Base-by-base conservation (phyloP, 495 filamentous ascomycete species). In the Aspergillus nidulans region DNA sequence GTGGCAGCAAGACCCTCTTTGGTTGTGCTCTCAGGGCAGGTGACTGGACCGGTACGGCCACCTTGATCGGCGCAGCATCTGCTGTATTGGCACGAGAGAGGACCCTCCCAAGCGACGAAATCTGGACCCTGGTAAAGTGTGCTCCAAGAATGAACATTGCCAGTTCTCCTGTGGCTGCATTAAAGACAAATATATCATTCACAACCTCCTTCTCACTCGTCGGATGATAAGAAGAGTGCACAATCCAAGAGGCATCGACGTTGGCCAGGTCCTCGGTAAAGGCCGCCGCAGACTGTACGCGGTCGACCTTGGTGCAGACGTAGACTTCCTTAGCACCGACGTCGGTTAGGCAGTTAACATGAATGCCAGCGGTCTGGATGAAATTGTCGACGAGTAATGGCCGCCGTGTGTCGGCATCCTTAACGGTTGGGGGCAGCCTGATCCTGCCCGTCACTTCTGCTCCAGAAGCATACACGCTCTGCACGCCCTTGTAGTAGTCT, bases 401-500 rank as follows among this genome's bases (percentile, higher is more conserved):
- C 4, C 8, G 9, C 2, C 38, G 19, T 1, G 21, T 3, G 23
- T 32, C 36, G 13, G 15, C 20, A 7, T 41, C 15, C 21, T 26
- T 26, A 6, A 16, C 34, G 3, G 4, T 52, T 4, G 24, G 12
- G 2, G 49, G 38, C 23, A 52, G 15, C 0, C 12, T 1, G 12
- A 52, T 25, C 4, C 12, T 6, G 6, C 23, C 49, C 2, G 36
- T 30, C 3, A 18, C 38, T 32, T 42, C 36, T 18, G 9, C 4
- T 1, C 13, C 23, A 3, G 5, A 13, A 0, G 23, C 4, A 5
- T 10, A 30, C 9, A 52, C 36, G 10, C 32, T 42, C 1, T 42
- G 36, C 16, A 52, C 49, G 1, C 49, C 49, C n/a, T 39, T 39
- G 36, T 42, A 52, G 36, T 30, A 30, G 21, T 52, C 49, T 6